These are phyloP conservation scores for Eucalyptus regnans DNA, from an alignment of 345 rosid species.

Conservation along the genomic window DNA sequence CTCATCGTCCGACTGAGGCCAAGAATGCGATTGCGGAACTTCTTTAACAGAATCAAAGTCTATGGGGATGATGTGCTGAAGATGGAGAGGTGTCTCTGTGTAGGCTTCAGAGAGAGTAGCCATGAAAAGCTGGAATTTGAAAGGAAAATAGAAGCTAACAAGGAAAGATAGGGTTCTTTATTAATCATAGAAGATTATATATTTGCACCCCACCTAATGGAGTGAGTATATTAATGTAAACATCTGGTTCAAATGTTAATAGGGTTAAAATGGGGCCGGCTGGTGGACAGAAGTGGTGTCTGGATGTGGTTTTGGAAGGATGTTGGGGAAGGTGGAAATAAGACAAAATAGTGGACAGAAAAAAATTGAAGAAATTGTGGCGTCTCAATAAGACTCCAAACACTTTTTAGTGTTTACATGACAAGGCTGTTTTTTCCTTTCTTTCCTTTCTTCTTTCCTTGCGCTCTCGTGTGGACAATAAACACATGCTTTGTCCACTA, in stretches of 20 bases:
- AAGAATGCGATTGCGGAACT: conserved; percentile 48
- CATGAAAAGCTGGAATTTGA: not conserved
- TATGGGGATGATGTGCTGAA: conserved; percentile 28
- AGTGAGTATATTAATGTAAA: not conserved
- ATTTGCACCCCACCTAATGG: not conserved
- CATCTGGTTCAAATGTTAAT: not conserved
- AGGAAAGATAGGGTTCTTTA: not conserved
- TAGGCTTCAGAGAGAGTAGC: conserved; percentile 36
- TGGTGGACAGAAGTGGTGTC: conserved; percentile 2
- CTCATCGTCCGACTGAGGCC: conserved; percentile 5
- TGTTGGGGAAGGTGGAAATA: not conserved
- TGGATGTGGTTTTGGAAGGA: conserved; percentile 16
- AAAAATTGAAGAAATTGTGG: conserved; percentile 1
- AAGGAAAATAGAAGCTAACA: not conserved
- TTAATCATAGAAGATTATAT: not conserved
- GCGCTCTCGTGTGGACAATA: not conserved
- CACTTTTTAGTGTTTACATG: not conserved
- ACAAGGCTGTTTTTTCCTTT: not conserved
- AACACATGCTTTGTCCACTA: not conserved
- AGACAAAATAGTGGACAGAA: conserved; percentile 12
- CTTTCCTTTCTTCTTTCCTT: not conserved
- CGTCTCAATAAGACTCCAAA: conserved; percentile 6
- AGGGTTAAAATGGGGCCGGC: not conserved
- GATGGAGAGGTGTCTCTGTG: conserved; percentile 38
- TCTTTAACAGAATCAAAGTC: conserved; percentile 34